Evolutionary conservation across 129 eudicot genomes (phyloP), one percentile per base, ranked within the genome.

Genomic region (Glebionis coronaria): DNA sequence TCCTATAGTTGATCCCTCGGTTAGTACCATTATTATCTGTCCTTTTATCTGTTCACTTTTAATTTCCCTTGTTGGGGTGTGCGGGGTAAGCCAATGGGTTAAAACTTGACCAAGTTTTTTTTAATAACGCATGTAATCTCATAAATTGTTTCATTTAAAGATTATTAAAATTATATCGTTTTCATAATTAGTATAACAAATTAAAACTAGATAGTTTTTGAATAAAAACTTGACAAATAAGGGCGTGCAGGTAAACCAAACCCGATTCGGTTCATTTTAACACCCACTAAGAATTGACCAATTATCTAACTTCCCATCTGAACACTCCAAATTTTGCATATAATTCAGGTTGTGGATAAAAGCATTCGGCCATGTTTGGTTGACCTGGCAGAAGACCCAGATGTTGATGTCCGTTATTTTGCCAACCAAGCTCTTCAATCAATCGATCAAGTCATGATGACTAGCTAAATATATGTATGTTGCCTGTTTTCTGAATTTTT

Each of bases 361-460:
- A 81, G 91, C 56, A 93, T 93, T 46, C 81, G 87, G 19, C 97
- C 99, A 16, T 61, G 76, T 69, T 69, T 93, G 75, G 90, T 82
- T 61, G 99, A 89, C 84, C 90, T 89, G 12, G 72, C 84, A 1
- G 99, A 93, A 83, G 97, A 93, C 68, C 99, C 97, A 19, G 99
- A 93, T 73, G 99, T 93, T 2, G 97, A 93, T 84, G 98, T 93
- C 16, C 98, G 95, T 64, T 86, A 60, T 75, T 93, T 82, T 29
- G 99, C 99, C 13, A 89, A 81, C 70, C 90, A 86, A 81, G 99
- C 99, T 4, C 97, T 93, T 45, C 97, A 93, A 63, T 85, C 99
- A 1, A 84, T 82, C 11, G 95, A 92, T 54, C 60, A 83, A 44
- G 91, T 78, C 69, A 91, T 92, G 88, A 92, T 88, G 98, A 80